These are phyloP conservation scores for Sanghuangporus baumii DNA, from an alignment of 1,284 basidiomycete species.

Conservation along the genomic window DNA sequence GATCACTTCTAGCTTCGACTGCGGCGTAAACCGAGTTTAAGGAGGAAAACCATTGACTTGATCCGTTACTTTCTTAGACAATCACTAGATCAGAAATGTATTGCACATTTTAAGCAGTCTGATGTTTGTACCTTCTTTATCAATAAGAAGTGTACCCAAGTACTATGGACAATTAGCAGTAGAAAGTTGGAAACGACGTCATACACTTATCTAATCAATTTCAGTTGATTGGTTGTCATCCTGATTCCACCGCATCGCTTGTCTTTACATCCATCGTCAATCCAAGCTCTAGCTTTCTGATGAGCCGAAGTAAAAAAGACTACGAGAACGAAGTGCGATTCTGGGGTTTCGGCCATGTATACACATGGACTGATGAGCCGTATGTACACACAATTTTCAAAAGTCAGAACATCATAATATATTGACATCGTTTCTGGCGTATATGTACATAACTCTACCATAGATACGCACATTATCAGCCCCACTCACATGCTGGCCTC, in stretches of 20 bases:
- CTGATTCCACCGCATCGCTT: not conserved
- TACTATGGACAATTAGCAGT: no score
- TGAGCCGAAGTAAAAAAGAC: not conserved
- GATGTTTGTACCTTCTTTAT: no score
- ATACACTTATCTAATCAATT: no score
- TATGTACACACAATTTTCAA: constrained; percentile 19
- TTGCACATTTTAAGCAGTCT: no score
- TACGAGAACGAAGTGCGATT: constrained; percentile 22
- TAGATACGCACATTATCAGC: constrained; percentile 28
- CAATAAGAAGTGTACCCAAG: no score
- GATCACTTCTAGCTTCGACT: no score
- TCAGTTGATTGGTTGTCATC: not conserved
- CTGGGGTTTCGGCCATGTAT: constrained; percentile 30
- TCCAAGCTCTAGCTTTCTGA: not conserved
- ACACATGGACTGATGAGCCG: constrained; percentile 31
- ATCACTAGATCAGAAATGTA: no score
- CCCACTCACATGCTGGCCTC: constrained; percentile 26
- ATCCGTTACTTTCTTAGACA: no score
- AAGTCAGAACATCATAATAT: not conserved
- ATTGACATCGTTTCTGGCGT: not conserved
- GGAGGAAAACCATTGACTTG: no score
- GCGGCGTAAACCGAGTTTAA: no score
- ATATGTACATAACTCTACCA: not conserved
- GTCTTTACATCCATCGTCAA: not conserved
- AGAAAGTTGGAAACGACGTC: no score